Evolutionary conservation across 805 yeast species (phyloP).

Genomic region (Suhomyces kilbournensis): DNA sequence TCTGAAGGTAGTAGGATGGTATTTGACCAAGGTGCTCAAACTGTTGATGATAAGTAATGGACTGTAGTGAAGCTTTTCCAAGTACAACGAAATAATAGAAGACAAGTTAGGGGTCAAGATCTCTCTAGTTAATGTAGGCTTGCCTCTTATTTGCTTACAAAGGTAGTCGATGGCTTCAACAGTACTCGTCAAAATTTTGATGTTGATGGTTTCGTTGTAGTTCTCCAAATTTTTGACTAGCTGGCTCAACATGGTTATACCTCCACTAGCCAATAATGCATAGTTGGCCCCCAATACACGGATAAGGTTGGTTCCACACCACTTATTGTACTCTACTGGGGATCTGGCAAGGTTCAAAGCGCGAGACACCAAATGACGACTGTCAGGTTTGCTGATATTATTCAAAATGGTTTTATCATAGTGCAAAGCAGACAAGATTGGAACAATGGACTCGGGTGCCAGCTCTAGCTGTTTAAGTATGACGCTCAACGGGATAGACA

Average conservation of each 20-base stretch:
- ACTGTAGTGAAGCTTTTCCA: conserved; percentile 36
- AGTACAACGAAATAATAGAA: conserved; percentile 50
- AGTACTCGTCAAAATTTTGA: conserved; percentile 32
- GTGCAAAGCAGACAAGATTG: conserved; percentile 30
- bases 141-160: conserved; percentile 60
- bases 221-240: conserved; percentile 42
- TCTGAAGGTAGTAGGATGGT: conserved; percentile 76
- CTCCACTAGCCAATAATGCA: conserved; percentile 39
- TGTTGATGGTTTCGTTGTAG: conserved; percentile 32
- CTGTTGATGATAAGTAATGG: conserved; percentile 35
- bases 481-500: conserved; percentile 10
- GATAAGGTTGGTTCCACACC: conserved; percentile 59
- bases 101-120: conserved; percentile 76
- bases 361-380: conserved; percentile 48
- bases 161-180: conserved; percentile 41
- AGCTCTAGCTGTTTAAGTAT: conserved; percentile 9
- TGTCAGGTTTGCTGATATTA: conserved; percentile 47
- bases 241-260: conserved; percentile 36
- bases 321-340: conserved; percentile 43
- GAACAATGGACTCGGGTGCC: conserved; percentile 20
- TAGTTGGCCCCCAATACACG: conserved; percentile 41
- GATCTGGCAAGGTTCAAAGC: conserved; percentile 43
- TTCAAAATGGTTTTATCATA: conserved; percentile 29
- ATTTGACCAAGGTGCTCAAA: conserved; percentile 40
- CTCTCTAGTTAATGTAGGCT: conserved; percentile 82